Conservation (phyloP, 129 eudicot species). For the Saposhnikovia divaricata region DNA sequence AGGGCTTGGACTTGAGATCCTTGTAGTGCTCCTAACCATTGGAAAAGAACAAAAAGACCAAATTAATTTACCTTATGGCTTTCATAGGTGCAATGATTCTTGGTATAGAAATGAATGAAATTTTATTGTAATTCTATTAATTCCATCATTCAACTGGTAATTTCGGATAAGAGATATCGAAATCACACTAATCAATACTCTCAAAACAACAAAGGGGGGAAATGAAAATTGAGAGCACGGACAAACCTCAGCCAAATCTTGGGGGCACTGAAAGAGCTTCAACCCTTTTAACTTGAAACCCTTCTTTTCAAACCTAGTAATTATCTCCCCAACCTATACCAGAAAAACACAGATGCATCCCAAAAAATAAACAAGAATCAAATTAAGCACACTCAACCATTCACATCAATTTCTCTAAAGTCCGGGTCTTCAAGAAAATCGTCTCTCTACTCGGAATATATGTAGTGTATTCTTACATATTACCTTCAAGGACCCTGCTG, state of each 20-base stretch:
- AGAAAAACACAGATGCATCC: constrained; percentile 7
- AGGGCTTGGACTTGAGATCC: constrained; percentile 80
- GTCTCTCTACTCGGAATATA: neutral
- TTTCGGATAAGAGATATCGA: neutral
- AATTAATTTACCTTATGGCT: neutral
- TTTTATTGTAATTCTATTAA: neutral
- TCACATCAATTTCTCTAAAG: neutral
- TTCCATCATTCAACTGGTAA: neutral
- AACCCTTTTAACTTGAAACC: constrained; percentile 89
- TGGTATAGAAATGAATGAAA: too few species aligned
- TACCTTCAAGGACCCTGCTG: too few species aligned
- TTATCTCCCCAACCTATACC: constrained; percentile 84
- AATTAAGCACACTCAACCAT: neutral
- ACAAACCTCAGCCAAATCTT: constrained; percentile 81
- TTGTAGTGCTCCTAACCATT: constrained; percentile 70
- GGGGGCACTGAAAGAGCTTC: constrained; percentile 84
- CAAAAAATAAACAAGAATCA: neutral
- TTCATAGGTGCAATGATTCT: neutral
- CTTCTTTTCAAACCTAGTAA: constrained; percentile 93
- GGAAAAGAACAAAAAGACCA: neutral
- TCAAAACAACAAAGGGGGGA: neutral
- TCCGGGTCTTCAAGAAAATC: neutral
- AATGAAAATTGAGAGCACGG: neutral
- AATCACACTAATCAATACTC: neutral
- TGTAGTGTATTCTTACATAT: too few species aligned